Base-by-base conservation (phyloP, 208 protist species). In the Leishmania gerbilli region DNA sequence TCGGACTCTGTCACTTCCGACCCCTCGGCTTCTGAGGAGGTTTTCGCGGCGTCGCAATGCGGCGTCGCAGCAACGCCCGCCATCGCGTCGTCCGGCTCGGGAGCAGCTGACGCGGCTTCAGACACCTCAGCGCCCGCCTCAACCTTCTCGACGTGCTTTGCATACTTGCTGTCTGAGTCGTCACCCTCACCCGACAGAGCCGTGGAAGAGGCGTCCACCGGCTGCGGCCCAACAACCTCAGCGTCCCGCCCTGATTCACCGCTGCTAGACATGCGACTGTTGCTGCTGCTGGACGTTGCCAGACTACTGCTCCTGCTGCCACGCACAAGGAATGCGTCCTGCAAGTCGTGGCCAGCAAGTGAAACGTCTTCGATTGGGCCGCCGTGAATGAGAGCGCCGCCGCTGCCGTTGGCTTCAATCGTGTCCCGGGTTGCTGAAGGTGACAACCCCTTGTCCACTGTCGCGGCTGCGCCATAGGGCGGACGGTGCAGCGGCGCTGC, bases 221-320 rank as follows among this genome's bases (percentile, higher is more conserved):
- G 24, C 27, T 24, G 69, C 45, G 27, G 56, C 34, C 24, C 37
- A 42, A 51, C 74, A 51, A 47, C 74, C 5, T 31, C 74, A 65
- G 53, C 40, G n/a, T 34, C 8, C 74, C 24, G 1, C 19, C 45
- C 74, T 67, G 74, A 65, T 42, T 60, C 74, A 49, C 17, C 19
- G 74, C n/a, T 34, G 37, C 55, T 64, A 37, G 51, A 24, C 7
- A n/a, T 37, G 72, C 47, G 62, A 37, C 77, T 75, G 19, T 27
- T n/a, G 1, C 49, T 72, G 31, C 34, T 64, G 68, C 65, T 80
- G 37, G 77, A 60, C 31, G 67, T 65, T 5, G 76, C 51, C 51
- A 27, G 37, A 72, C 56, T 69, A 71, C 71, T 76, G 51, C 77
- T 79, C 49, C 77, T 77, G 71, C 74, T 79, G 31, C 65, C 56